These are phyloP conservation scores for Avena eriantha DNA, from an alignment of 176 grass and related monocot genomes.

Conservation along the genomic window DNA sequence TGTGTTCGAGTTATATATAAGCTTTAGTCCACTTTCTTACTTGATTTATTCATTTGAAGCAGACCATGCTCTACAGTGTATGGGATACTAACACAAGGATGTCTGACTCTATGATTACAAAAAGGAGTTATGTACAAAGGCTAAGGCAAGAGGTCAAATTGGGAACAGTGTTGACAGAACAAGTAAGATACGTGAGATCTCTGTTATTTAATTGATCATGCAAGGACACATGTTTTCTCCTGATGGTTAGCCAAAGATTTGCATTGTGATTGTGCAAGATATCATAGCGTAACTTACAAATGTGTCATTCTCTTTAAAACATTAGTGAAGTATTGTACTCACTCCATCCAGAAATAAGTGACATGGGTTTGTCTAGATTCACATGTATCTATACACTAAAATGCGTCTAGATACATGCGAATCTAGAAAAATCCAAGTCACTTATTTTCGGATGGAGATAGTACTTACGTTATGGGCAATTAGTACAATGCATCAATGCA, in stretches of 20 bases:
- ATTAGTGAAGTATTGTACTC: not conserved
- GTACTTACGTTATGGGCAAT: not conserved
- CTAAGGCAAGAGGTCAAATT: constrained; percentile 74
- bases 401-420: too few relatives aligned
- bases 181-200: constrained; percentile 66
- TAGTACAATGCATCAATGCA: not conserved
- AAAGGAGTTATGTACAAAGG: constrained; percentile 67
- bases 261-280: not conserved
- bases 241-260: constrained; percentile 15
- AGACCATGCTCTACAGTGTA: constrained; percentile 77
- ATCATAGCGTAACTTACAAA: constrained; percentile 27
- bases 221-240: not conserved
- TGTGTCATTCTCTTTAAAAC: constrained; percentile 29
- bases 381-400: too few relatives aligned
- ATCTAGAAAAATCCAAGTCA: too few relatives aligned
- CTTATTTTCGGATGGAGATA: too few relatives aligned
- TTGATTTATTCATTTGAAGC: constrained; percentile 62
- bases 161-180: constrained; percentile 64
- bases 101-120: constrained; percentile 69
- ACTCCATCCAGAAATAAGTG: too few relatives aligned
- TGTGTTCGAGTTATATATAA: constrained; percentile 29
- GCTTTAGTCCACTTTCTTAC: constrained; percentile 38
- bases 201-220: constrained; percentile 19
- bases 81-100: constrained; percentile 67
- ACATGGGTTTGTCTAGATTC: too few relatives aligned